A percentile compares a stretch with the other conserved stretches of the same genome.
These are phyloP conservation scores for Coemansia sp. DNA, from an alignment of 371 early-diverging fungal genomes.

Conservation along the genomic window DNA sequence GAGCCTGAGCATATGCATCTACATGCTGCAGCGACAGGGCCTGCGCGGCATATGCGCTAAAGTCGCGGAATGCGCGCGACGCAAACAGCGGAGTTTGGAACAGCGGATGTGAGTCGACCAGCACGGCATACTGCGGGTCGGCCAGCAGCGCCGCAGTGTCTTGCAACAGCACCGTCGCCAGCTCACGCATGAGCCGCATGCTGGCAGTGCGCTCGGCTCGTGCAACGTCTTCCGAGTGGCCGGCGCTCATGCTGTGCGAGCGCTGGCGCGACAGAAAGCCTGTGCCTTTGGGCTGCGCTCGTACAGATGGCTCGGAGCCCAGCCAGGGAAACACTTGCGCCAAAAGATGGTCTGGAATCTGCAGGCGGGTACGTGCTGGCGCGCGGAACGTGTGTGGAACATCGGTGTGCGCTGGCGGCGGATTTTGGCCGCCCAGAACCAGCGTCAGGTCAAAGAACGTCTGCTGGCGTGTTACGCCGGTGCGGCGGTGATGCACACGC, in stretches of 20 bases:
- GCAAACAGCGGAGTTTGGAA: constrained; percentile 43
- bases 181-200: constrained; percentile 47
- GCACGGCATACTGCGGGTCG: constrained; percentile 25
- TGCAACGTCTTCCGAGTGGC: constrained; percentile 42
- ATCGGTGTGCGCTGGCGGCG: constrained; percentile 32
- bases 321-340: constrained; percentile 49
- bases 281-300: not conserved
- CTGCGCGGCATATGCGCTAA: constrained; percentile 39
- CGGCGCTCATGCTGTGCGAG: constrained; percentile 48
- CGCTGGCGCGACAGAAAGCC: constrained; percentile 26
- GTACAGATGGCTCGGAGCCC: not conserved
- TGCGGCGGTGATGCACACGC: constrained; percentile 50
- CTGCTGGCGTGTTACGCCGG: constrained; percentile 47
- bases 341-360: constrained; percentile 46
- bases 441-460: constrained; percentile 50
- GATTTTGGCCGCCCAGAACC: constrained; percentile 42
- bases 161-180: constrained; percentile 44
- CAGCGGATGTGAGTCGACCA: constrained; percentile 37
- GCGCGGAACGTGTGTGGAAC: constrained; percentile 37
- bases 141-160: constrained; percentile 46
- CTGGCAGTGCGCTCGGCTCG: constrained; percentile 47
- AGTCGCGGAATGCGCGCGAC: constrained; percentile 50
- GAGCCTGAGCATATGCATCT: constrained; percentile 15
- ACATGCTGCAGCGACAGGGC: constrained; percentile 46
- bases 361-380: constrained; percentile 44